phyloP scores from a whole-genome alignment of 78 protist genomes.

The Emiliania huxleyi region DNA sequence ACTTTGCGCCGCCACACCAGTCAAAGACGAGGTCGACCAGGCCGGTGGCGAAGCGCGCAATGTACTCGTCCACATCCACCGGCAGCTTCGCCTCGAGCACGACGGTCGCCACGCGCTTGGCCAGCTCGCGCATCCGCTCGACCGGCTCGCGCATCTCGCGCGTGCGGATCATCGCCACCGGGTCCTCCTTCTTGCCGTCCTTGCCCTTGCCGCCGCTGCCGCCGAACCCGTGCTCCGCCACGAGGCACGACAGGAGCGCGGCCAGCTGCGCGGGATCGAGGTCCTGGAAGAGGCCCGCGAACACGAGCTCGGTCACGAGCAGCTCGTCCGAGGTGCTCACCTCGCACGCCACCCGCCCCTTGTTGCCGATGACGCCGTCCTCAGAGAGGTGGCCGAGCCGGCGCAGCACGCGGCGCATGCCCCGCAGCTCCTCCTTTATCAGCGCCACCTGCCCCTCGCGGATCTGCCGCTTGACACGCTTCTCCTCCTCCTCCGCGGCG shows the following conservation, averaged over 20 bases:
- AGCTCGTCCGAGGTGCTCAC: conserved; percentile 86
- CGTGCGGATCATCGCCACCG: neutral
- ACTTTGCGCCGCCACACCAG: conserved; percentile 82
- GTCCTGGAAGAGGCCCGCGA: conserved; percentile 81
- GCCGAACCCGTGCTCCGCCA: conserved; percentile 40
- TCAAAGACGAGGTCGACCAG: conserved; percentile 74
- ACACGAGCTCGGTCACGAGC: conserved; percentile 86
- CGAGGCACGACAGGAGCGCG: conserved; percentile 71
- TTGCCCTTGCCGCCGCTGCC: neutral
- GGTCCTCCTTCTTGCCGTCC: neutral
- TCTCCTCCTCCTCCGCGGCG: neutral
- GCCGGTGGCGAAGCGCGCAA: conserved; percentile 62
- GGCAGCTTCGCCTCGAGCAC: conserved; percentile 41
- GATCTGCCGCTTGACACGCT: conserved; percentile 5
- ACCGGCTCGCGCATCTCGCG: neutral
- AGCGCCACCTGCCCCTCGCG: conserved; percentile 52
- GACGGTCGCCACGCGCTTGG: conserved; percentile 62
- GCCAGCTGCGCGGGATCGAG: neutral
- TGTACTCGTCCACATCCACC: conserved; percentile 75
- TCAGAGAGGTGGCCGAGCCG: conserved; percentile 78
- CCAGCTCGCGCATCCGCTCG: conserved; percentile 65
- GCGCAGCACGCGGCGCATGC: conserved; percentile 77
- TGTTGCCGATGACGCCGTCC: conserved; percentile 78
- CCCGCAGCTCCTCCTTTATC: conserved; percentile 72
- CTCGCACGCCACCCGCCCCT: conserved; percentile 95